Evolutionary conservation across 805 yeast genomes (phyloP).

Genomic region (Candida ipomoeae): DNA sequence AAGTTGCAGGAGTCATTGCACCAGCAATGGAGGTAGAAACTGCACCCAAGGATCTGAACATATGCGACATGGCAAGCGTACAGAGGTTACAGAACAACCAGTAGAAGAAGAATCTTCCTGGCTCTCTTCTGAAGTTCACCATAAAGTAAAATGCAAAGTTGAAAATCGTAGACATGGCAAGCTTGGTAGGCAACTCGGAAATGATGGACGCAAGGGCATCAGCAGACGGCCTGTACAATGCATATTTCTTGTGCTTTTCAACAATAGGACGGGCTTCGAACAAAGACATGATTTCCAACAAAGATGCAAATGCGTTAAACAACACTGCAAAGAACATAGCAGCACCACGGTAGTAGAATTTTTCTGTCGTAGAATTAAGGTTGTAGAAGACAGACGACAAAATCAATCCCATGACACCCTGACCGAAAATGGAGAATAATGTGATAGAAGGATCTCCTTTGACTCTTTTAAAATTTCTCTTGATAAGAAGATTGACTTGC

Average conservation of each 20-base stretch:
- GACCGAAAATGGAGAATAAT: slow-evolving; percentile 47
- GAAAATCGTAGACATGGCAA: slow-evolving; percentile 28
- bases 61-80: slow-evolving; percentile 34
- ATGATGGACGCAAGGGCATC: slow-evolving; percentile 63
- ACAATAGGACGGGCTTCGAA: slow-evolving; percentile 62
- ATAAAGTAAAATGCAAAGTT: slow-evolving; percentile 30
- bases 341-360: slow-evolving; percentile 63
- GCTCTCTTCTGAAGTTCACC: slow-evolving; percentile 32
- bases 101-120: slow-evolving; percentile 38
- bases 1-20: slow-evolving; percentile 44
- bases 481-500: slow-evolving; percentile 42
- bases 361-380: slow-evolving; percentile 45
- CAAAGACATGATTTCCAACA: slow-evolving; percentile 55
- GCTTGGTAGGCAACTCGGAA: slow-evolving; percentile 61
- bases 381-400: slow-evolving; percentile 59
- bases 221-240: slow-evolving; percentile 69
- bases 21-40: slow-evolving; percentile 37
- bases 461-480: slow-evolving; percentile 51
- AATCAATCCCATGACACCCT: slow-evolving; percentile 53
- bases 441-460: slow-evolving; percentile 57
- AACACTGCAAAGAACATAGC: slow-evolving; percentile 56
- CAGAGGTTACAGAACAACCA: slow-evolving; percentile 25
- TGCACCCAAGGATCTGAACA: slow-evolving; percentile 41
- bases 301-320: slow-evolving; percentile 56
- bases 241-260: slow-evolving; percentile 66